These are phyloP conservation scores for Cytospora schulzeri DNA, from an alignment of 2,329 filamentous ascomycete genomes.

Conservation along the genomic window DNA sequence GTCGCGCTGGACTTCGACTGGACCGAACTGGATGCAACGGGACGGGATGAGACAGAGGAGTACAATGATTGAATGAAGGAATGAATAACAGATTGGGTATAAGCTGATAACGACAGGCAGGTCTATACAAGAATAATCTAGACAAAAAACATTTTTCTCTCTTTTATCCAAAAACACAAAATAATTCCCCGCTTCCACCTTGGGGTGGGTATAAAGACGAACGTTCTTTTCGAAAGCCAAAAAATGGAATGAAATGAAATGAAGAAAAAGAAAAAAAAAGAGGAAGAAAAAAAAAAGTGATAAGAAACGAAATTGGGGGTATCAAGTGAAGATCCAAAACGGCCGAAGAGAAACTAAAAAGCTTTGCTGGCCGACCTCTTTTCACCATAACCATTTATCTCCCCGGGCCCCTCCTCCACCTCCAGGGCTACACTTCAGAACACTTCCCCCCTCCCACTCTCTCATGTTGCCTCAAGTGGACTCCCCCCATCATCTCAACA, in stretches of 20 bases:
- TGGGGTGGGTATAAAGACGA: conserved; percentile 15
- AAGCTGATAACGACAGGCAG: conserved; percentile 19
- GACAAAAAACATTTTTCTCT: background rate
- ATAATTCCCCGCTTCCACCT: conserved; percentile 1
- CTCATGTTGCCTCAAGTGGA: background rate
- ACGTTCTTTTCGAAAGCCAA: conserved; percentile 12
- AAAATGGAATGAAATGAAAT: too few species aligned
- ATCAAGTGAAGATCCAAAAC: conserved; percentile 19
- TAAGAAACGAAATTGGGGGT: conserved; percentile 16
- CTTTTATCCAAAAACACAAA: background rate
- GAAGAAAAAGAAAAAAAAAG: background rate
- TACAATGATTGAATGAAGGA: background rate
- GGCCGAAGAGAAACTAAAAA: background rate
- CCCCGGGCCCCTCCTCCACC: too few species aligned
- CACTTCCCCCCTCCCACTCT: background rate
- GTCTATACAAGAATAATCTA: conserved; percentile 8
- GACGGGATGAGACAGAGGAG: background rate
- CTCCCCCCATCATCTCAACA: background rate
- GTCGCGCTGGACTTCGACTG: background rate
- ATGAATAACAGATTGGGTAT: conserved; percentile 8
- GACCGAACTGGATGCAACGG: background rate
- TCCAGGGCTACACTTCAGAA: too few species aligned
- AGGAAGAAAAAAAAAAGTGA: background rate
- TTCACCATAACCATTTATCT: background rate
- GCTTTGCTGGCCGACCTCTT: conserved; percentile 2